These are phyloP conservation scores for Scedosporium minutisporum DNA, from an alignment of 2,329 filamentous ascomycete species.

Conservation along the genomic window DNA sequence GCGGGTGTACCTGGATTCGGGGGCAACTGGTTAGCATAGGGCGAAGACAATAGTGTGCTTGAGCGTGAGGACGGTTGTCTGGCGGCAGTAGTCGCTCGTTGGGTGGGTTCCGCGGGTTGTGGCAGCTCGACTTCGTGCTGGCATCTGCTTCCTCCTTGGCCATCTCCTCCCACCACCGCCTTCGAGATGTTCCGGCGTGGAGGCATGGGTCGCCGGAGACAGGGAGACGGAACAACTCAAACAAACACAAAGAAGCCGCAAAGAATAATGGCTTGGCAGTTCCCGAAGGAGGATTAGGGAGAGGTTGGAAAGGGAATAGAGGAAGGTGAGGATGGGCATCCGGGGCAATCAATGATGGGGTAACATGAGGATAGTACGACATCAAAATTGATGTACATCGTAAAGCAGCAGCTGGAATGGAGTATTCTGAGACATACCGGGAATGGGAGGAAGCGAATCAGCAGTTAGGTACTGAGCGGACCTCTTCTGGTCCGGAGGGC, in stretches of 20 bases:
- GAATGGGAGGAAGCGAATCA: slow-evolving; percentile 34
- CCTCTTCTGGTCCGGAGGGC: slow-evolving; percentile 5
- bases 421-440: slow-evolving; percentile 34
- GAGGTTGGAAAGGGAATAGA: neutral
- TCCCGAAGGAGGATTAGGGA: neutral
- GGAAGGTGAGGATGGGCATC: neutral
- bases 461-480: slow-evolving; percentile 23
- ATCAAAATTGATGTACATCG: slow-evolving; percentile 2
- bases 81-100: neutral
- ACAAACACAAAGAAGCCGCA: neutral
- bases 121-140: neutral
- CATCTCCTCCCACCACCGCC: neutral
- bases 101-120: neutral
- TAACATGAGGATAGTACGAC: slow-evolving; percentile 1
- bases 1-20: slow-evolving; percentile 40
- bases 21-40: neutral
- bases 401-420: slow-evolving; percentile 1
- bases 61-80: neutral
- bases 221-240: neutral
- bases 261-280: neutral
- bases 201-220: neutral
- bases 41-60: neutral
- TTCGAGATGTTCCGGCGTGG: neutral
- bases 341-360: neutral
- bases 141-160: neutral